Evolutionary conservation across 441 rosid species (phyloP), one percentile per base, ranked within the genome.

Genomic region (Mallotus japonicus): DNA sequence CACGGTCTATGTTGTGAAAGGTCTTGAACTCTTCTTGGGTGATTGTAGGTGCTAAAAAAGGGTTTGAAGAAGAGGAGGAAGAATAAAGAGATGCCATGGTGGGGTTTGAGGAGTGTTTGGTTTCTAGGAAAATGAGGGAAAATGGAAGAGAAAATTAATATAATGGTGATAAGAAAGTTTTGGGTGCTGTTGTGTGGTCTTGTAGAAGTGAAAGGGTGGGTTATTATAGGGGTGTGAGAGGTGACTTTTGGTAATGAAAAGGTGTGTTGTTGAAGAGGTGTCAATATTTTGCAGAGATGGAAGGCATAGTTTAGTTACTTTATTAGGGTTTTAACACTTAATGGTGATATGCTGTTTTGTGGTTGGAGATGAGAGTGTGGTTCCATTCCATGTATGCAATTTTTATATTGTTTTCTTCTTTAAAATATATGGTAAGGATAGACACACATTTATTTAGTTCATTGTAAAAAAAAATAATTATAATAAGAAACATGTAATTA

Each of bases 1-100:
- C 1, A 50, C 95, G 81, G 63, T 92, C 95, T 8, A 67, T 75
- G 73, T 17, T 78, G 85, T 92, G 87, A 73, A 85, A 92, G 2
- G 75, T 10, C 47, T 75, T 79, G 78, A 90, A 71, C 73, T 89
- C 84, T 63, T 86, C 76, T 11, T 53, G 66, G 16, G 81, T 72
- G 34, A 84, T 78, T 22, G 49, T 4, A 7, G 53, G 11, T 51
- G 32, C 1, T 14, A 59, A 15, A 46, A 54, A 14, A 32, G 61
- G 32, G 20, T 20, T 56, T 8, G 32, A 19, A 20, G 79, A 73
- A 53, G 84, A 59, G 10, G 76, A 73, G 42, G 84, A 62, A 12
- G 63, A 40, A 16, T 14, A 50, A 14, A 15, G 6, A 12, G 67
- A 20, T 46, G 60, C 59, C 55, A 54, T 77, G 24, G 57, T 0